Evolutionary conservation across 129 eudicot species (phyloP), one percentile per base, ranked within the genome.

Genomic region (Scalesia atractyloides): DNA sequence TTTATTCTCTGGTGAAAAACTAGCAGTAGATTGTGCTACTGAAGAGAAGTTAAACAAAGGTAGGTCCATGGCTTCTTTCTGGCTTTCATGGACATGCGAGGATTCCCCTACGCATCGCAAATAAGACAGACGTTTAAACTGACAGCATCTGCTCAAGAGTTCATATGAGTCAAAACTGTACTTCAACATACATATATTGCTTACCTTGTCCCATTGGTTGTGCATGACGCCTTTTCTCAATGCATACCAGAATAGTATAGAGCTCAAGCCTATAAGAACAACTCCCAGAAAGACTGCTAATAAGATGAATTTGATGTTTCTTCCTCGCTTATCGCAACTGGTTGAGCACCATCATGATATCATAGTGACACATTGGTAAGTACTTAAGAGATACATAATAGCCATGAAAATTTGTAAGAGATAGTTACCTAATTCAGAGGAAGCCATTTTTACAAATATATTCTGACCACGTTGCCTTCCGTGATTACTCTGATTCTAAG

Each of bases 391-490:
- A 41, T 16, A 10, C 9, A 17, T 19, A 19, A 9, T 24, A 56
- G 19, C 13, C 19, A 50, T 63, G 61, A 36, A 43, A 64, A 52
- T 12, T 75, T 36, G 41, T 36, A 36, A 36, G 41, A 24, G 26
- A 24, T 24, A 24, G 26, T 24, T 24, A 24, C 26, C 26, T 24
- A 24, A 49, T 30, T 88, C 86, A 47, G 95, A 82, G 19, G 79
- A 50, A 60, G 90, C 73, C 79, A 88, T 53, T 37, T 88, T 73
- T 14, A 83, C 58, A 53, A 66, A 80, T 7, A 85, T 70, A 67
- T 88, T 81, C 24, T 69, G 81, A 17, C 82, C 83, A 2, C 67
- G 9, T 47, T 43, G 9, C 64, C 52, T 0, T 48, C 69, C 2
- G 76, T 1, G 77, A 36, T 33, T 62, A 26, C 73, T 33, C 76